Conservation (phyloP, 2,329 filamentous ascomycete species). For the Cordyceps tenuipes region DNA sequence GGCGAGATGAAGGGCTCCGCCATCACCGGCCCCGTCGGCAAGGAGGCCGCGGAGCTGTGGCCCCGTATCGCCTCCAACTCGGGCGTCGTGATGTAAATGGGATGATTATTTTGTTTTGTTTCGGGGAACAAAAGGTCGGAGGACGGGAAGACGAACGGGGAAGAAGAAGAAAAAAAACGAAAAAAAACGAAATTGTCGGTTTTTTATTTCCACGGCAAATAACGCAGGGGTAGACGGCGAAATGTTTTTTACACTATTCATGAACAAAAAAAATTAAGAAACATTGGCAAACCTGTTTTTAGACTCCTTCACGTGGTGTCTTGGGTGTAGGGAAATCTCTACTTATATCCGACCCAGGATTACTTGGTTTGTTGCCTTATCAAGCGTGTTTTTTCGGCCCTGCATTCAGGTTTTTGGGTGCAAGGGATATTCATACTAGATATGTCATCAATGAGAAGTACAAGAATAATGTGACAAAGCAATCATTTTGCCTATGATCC, state of each 20-base stretch:
- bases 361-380: constrained; percentile 11
- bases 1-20: constrained; percentile 99
- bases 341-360: not conserved
- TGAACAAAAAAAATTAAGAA: constrained; percentile 5
- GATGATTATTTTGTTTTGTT: constrained; percentile 15
- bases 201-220: constrained; percentile 2
- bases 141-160: too few species aligned
- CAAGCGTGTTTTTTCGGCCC: constrained; percentile 38
- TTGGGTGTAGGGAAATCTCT: not conserved
- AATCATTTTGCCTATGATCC: constrained; percentile 17
- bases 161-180: constrained; percentile 22
- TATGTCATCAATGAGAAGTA: constrained; percentile 38
- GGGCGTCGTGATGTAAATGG: constrained; percentile 96
- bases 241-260: constrained; percentile 11
- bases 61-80: constrained; percentile 99
- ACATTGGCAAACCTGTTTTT: not conserved
- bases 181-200: constrained; percentile 18
- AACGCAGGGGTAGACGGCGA: constrained; percentile 7
- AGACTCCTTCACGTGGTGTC: not conserved
- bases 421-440: constrained; percentile 45
- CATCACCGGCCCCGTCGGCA: constrained; percentile 97
- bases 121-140: not conserved
- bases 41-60: constrained; percentile 99
- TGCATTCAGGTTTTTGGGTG: constrained; percentile 47
- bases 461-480: constrained; percentile 22